phyloP scores from a whole-genome alignment of 495 filamentous ascomycete species.

The Penicillium cataractarum region DNA sequence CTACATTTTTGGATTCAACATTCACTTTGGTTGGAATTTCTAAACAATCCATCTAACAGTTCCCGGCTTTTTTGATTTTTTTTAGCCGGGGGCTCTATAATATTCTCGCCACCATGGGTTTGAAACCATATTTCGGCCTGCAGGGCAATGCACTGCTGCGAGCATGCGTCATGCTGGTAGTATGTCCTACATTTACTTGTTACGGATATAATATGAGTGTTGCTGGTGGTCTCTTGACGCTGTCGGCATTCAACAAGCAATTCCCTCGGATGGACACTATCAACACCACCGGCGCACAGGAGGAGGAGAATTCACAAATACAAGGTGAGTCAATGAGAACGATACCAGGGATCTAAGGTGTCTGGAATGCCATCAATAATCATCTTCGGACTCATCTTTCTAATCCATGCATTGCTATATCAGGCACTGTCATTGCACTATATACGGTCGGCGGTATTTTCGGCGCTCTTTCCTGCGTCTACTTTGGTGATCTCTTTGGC shows the following conservation, averaged over 20 bases:
- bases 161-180: slow-evolving; percentile 9
- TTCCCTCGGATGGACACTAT: slow-evolving; percentile 50
- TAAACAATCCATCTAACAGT: neutral
- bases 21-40: too few relatives aligned
- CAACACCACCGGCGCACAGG: slow-evolving; percentile 29
- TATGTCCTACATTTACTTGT: slow-evolving; percentile 10
- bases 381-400: neutral
- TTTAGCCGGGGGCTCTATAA: neutral
- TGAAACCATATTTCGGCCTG: slow-evolving; percentile 11
- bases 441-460: slow-evolving; percentile 24
- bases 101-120: slow-evolving; percentile 3
- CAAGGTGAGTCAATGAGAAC: slow-evolving; percentile 23
- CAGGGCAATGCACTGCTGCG: slow-evolving; percentile 11
- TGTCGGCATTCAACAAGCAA: slow-evolving; percentile 32
- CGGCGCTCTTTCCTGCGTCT: slow-evolving; percentile 28
- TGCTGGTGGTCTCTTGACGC: slow-evolving; percentile 29
- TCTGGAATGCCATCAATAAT: neutral
- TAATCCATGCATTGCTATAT: neutral
- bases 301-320: slow-evolving; percentile 25
- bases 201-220: slow-evolving; percentile 44
- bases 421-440: slow-evolving; percentile 21
- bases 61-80: neutral
- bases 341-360: neutral
- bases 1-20: neutral
- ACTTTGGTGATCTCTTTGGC: slow-evolving; percentile 54